A percentile compares a stretch with the other conserved stretches of the same genome.
Conservation (phyloP, 148 eudicot species). For the Beta vulgaris region DNA sequence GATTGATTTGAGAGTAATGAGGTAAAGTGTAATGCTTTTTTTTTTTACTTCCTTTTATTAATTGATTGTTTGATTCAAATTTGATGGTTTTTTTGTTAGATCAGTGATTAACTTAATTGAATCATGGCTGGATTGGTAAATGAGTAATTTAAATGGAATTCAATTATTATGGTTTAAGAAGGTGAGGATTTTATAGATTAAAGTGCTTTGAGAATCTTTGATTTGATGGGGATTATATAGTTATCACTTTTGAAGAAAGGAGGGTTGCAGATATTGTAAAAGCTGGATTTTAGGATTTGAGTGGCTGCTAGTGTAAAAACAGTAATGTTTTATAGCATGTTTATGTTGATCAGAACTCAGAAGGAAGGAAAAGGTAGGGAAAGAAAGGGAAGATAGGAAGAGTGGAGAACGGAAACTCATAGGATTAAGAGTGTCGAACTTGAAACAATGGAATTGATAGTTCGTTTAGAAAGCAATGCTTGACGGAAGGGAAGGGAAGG, state of each 20-base stretch:
- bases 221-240: neutral
- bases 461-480: too few relatives aligned
- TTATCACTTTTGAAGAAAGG: neutral
- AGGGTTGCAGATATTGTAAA: neutral
- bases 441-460: neutral
- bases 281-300: neutral
- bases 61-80: neutral
- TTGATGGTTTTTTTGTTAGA: neutral
- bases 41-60: neutral
- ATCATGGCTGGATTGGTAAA: neutral
- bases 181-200: too few relatives aligned
- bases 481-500: neutral
- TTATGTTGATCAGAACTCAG: neutral
- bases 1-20: neutral
- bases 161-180: neutral
- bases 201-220: neutral
- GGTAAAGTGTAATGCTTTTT: neutral
- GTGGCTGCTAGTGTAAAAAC: neutral
- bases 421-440: neutral
- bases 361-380: neutral
- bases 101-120: neutral
- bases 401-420: neutral
- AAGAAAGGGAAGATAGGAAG: neutral
- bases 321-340: neutral
- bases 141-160: neutral